Evolutionary conservation across 2,329 filamentous ascomycete species (phyloP), one percentile per base, ranked within the genome.

Genomic region (Chaetomium sp.): DNA sequence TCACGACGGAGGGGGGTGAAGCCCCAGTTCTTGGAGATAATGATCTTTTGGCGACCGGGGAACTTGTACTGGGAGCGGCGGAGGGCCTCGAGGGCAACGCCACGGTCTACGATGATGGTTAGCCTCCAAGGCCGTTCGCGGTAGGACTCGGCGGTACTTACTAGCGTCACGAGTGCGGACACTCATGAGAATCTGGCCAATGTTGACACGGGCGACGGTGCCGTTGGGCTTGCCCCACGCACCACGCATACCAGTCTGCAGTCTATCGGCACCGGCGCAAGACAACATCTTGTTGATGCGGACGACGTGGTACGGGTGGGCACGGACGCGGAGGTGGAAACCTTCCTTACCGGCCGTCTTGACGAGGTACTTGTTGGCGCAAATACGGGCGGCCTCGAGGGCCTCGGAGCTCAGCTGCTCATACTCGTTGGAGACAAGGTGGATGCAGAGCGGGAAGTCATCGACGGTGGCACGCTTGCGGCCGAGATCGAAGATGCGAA

Each of bases 221-320:
- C 95, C 95, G 88, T 98, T 96, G 82, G 95, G 95, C 90, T 99
- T 99, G 80, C 95, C 95, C 90, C 93, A 99, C 76, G 95, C 95
- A 90, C 95, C 95, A 90, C 95, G 94, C 95, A 99, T 99, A 87
- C 95, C 95, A 76, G 95, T 99, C 85, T 99, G 95, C 83, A 99
- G 87, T 90, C 95, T 93, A 98, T 99, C 95, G 90, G 95, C 95
- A 88, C 95, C 95, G 79, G 95, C 95, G 83, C 95, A 99, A 80
- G 95, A 98, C 92, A 99, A 94, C 95, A 99, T 99, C 91, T 99
- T 99, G 93, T 99, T 99, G 93, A 99, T 99, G 85, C 95, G 95
- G 87, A 99, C 91, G 84, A 99, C 95, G 88, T 99, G 95, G 92
- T 92, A 99, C 74, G 95, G 95, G 88, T 99, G 95, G 79, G 93